A percentile compares a stretch with the other conserved stretches of the same genome.
Evolutionary conservation across 257 asterid genomes (phyloP).

Genomic region (Prunella vulgaris): DNA sequence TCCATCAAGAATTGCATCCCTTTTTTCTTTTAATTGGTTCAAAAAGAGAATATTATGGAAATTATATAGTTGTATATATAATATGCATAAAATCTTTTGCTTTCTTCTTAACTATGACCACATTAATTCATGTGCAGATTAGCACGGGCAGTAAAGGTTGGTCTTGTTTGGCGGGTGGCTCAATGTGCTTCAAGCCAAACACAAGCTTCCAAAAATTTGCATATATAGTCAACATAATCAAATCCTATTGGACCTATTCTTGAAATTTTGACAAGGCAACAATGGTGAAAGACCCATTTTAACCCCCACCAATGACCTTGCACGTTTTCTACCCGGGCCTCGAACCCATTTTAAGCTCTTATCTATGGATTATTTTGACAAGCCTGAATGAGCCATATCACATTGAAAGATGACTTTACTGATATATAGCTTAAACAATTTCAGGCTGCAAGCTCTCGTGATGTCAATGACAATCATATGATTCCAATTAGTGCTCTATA

Average conservation of each 20-base stretch:
- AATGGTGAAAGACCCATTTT: conserved; percentile 8
- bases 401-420: neutral
- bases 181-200: conserved; percentile 45
- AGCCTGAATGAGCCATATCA: neutral
- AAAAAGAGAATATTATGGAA: conserved; percentile 15
- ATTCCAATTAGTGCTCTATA: neutral
- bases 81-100: conserved; percentile 22
- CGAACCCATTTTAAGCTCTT: neutral
- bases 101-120: conserved; percentile 20
- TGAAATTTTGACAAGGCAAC: neutral
- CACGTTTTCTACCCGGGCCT: neutral
- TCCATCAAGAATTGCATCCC: neutral
- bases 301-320: neutral
- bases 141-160: conserved; percentile 29
- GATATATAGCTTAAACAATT: neutral
- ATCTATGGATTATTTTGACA: neutral
- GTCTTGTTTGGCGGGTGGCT: conserved; percentile 52
- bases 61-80: neutral
- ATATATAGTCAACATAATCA: conserved; percentile 31
- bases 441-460: neutral
- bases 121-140: conserved; percentile 13
- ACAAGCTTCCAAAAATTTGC: conserved; percentile 29
- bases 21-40: neutral
- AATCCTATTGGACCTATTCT: conserved; percentile 15
- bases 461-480: neutral